Conservation (phyloP, 768 basidiomycete genomes). For the Lactarius vividus region DNA sequence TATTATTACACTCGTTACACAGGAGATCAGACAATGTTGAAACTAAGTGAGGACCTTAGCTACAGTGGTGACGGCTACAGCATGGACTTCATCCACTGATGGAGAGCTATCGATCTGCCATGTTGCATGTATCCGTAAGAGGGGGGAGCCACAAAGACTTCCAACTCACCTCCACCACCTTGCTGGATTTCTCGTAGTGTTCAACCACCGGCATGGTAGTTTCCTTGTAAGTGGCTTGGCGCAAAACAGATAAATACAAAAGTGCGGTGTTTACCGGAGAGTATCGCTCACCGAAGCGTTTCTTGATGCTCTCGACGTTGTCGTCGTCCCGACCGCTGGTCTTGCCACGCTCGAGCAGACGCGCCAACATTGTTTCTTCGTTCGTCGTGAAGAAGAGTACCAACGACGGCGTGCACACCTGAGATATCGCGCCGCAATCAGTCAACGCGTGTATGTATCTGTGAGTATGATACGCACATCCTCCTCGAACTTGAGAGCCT, state of each 20-base stretch:
- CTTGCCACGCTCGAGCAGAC: slow-evolving; percentile 86
- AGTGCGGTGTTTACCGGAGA: neutral
- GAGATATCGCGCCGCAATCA: neutral
- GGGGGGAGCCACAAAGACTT: no score
- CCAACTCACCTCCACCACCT: slow-evolving; percentile 72
- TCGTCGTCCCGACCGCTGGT: slow-evolving; percentile 96
- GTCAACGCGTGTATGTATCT: neutral
- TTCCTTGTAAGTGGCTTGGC: slow-evolving; percentile 73
- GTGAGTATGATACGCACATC: slow-evolving; percentile 46
- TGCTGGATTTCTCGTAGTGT: slow-evolving; percentile 62
- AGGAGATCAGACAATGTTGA: neutral
- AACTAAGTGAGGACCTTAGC: slow-evolving; percentile 41
- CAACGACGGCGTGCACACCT: slow-evolving; percentile 79
- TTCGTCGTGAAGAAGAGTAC: slow-evolving; percentile 87
- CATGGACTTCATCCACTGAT: slow-evolving; percentile 71
- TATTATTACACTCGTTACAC: slow-evolving; percentile 7
- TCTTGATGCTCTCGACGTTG: slow-evolving; percentile 90
- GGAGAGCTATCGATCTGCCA: slow-evolving; percentile 64
- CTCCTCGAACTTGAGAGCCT: slow-evolving; percentile 87
- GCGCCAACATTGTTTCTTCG: slow-evolving; percentile 81
- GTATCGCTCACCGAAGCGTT: slow-evolving; percentile 79
- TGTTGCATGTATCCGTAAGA: slow-evolving; percentile 1
- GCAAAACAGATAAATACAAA: neutral
- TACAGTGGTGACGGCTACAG: slow-evolving; percentile 55
- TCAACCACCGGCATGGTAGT: slow-evolving; percentile 94